Conservation (phyloP, 2,329 filamentous ascomycete genomes). For the Xylariomycetidae sp. region DNA sequence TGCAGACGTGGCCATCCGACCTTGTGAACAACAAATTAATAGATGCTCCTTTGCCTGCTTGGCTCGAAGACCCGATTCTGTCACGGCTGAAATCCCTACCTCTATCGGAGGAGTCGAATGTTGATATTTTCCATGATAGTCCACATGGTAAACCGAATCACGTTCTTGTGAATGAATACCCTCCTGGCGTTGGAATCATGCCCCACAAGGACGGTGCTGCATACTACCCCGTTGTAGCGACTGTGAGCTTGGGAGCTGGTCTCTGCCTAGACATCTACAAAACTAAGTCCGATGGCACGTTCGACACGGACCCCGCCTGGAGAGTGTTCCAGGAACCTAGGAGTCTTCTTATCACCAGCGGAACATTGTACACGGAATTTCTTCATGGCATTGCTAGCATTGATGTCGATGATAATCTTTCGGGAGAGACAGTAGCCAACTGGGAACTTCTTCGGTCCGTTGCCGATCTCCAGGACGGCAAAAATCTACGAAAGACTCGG, state of each 20-base stretch:
- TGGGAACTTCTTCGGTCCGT: conserved; percentile 61
- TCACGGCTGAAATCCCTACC: conserved; percentile 52
- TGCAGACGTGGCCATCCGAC: conserved; percentile 86
- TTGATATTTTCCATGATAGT: conserved; percentile 54
- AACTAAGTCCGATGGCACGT: conserved; percentile 56
- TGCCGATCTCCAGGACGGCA: conserved; percentile 43
- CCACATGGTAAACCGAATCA: conserved; percentile 81
- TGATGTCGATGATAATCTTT: conserved; percentile 61
- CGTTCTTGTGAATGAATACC: conserved; percentile 90
- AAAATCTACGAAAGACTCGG: conserved; percentile 54
- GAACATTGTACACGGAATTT: conserved; percentile 62
- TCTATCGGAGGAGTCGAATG: conserved; percentile 24
- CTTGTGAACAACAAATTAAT: conserved; percentile 76
- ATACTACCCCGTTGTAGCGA: conserved; percentile 85
- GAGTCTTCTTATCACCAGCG: conserved; percentile 71
- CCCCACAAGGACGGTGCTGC: conserved; percentile 89
- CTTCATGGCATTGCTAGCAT: conserved; percentile 71
- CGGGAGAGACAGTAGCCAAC: conserved; percentile 60
- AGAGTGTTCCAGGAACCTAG: conserved; percentile 77
- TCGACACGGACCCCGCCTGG: conserved; percentile 46
- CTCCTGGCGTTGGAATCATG: conserved; percentile 89
- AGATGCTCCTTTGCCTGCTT: conserved; percentile 66
- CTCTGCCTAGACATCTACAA: conserved; percentile 74
- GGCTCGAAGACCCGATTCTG: conserved; percentile 68
- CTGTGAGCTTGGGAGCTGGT: conserved; percentile 75